Base-by-base conservation (phyloP, 1,284 basidiomycete genomes). In the Irpex sp. region DNA sequence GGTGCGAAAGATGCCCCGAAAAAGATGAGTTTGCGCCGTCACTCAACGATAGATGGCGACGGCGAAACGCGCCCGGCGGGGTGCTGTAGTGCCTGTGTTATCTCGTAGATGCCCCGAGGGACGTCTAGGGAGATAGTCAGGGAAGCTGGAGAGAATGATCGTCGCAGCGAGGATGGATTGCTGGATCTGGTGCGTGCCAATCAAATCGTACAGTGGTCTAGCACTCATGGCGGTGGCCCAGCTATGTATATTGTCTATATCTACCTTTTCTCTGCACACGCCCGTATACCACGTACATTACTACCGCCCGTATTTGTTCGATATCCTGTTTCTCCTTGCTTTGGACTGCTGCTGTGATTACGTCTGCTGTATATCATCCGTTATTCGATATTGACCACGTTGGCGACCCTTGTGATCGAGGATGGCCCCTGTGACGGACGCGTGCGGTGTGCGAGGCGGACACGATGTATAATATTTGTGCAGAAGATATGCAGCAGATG, bases 1-100 rank as follows among this genome's bases (percentile, higher is more conserved):
- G 74, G 79, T 8, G 85, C 85, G 31, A 84, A 82, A 38, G 81
- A 82, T 5, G 63, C 75, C 2, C 73, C 80, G 58, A 83, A 87
- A 73, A 91, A 89, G 78, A 70, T 68, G 60, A 64, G 70, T n/a
- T 61, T 68, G 26, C 62, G 63, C 13, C 59, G 66, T 5, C 52
- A 63, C 26, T 44, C 54, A 8, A 37, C 63, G 6, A 34, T 51
- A 13, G 64, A 62, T 5, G 69, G 65, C 5, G 69, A 61, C 34
- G 66, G 57, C 15, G 67, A 68, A 15, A 68, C 64, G n/a, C 69
- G 64, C 44, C 65, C 58, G n/a, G 64, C 64, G 7, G 72, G 72
- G n/a, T 74, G 73, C 61, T 73, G 73, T 59, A 61, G 66, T 9
- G 63, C 67, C 19, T 74, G 73, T 62, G 61, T 73, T 37, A 69